phyloP scores from a whole-genome alignment of 306 rosid genomes.

The Potentilla sterilis region DNA sequence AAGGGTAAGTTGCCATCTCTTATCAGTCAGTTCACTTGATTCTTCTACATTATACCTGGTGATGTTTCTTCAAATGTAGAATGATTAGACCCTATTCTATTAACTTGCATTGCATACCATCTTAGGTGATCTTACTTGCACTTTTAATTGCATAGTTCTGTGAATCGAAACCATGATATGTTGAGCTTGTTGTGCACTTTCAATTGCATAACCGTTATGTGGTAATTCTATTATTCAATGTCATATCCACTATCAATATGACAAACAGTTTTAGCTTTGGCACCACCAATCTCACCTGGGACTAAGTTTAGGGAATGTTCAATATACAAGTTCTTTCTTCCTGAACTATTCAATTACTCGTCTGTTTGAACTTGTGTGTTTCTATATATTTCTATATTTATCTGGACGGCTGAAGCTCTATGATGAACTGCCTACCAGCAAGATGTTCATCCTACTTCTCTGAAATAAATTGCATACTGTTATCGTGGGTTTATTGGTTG shows the following conservation, averaged over 20 bases:
- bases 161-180: neutral
- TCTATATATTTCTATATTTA: neutral
- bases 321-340: neutral
- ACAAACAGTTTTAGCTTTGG: neutral
- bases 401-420: neutral
- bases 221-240: neutral
- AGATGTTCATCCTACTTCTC: neutral
- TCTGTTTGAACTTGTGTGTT: neutral
- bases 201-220: neutral
- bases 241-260: neutral
- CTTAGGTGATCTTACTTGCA: slow-evolving; percentile 2
- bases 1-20: slow-evolving; percentile 46
- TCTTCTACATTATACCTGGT: neutral
- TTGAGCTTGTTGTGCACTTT: neutral
- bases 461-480: neutral
- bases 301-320: neutral
- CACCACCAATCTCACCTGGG: neutral
- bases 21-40: neutral
- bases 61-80: neutral
- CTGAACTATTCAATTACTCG: neutral
- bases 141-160: neutral
- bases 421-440: neutral
- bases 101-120: neutral
- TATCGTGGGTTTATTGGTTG: slow-evolving; percentile 10
- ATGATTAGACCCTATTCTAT: neutral